These are phyloP conservation scores for Chrysanthemum seticuspe DNA, from an alignment of 129 eudicot genomes.

Conservation along the genomic window DNA sequence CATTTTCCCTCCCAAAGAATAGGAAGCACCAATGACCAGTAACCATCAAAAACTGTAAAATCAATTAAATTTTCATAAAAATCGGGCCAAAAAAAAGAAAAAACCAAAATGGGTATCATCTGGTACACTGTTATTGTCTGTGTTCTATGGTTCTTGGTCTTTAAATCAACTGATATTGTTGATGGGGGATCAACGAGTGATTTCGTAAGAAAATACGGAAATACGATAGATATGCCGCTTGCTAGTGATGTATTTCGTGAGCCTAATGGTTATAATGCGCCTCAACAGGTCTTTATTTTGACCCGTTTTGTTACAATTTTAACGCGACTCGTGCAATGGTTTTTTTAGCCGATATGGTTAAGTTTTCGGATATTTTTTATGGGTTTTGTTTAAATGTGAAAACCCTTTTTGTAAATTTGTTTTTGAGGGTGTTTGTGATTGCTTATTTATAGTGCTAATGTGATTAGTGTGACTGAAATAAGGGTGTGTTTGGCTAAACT, in stretches of 20 bases:
- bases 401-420: not conserved
- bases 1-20: conserved; percentile 26
- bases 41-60: not conserved
- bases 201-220: conserved; percentile 49
- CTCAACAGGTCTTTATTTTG: conserved; percentile 73
- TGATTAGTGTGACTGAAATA: too few species aligned
- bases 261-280: conserved; percentile 87
- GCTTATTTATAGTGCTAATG: too few species aligned
- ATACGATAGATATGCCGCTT: conserved; percentile 66
- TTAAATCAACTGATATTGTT: conserved; percentile 34
- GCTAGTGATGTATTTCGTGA: conserved; percentile 69
- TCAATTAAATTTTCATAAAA: not conserved
- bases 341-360: not conserved
- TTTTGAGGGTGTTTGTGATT: not conserved
- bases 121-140: conserved; percentile 16
- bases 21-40: conserved; percentile 13
- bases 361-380: not conserved
- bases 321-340: not conserved
- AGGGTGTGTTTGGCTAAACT: too few species aligned
- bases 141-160: conserved; percentile 13
- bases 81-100: not conserved
- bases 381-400: not conserved
- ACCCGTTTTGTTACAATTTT: not conserved
- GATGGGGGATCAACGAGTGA: conserved; percentile 64
- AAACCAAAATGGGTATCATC: conserved; percentile 13